These are phyloP conservation scores for Suillus sp. DNA, from an alignment of 768 basidiomycete genomes.

Conservation along the genomic window DNA sequence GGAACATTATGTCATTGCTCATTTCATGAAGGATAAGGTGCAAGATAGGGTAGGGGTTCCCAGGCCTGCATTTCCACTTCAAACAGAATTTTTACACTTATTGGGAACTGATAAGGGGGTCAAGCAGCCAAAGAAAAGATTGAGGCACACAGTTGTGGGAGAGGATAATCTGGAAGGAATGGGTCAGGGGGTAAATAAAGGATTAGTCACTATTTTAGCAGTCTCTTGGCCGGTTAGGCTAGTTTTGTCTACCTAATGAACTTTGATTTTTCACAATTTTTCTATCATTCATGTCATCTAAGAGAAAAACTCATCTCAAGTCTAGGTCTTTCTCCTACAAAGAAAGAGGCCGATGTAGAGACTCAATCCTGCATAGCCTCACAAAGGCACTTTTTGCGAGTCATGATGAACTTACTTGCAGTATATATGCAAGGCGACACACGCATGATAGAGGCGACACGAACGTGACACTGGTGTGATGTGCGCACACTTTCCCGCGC, in stretches of 20 bases:
- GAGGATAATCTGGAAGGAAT: no score
- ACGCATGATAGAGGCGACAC: no score
- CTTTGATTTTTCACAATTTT: neutral
- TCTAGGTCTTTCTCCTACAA: neutral
- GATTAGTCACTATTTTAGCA: no score
- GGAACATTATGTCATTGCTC: neutral
- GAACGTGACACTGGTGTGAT: no score
- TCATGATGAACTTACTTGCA: no score
- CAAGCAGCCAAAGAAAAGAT: neutral
- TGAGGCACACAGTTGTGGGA: neutral
- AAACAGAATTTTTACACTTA: neutral
- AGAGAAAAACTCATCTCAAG: neutral
- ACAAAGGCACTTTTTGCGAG: no score
- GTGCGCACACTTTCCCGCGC: no score
- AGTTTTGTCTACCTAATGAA: neutral
- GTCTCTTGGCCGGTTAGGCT: no score
- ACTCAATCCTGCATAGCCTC: no score
- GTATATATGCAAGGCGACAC: no score
- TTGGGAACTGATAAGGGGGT: neutral
- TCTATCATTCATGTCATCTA: neutral
- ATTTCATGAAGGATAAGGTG: slow-evolving; percentile 11
- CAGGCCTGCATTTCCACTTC: neutral
- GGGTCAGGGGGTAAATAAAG: no score
- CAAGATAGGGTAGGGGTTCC: neutral
- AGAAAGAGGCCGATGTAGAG: neutral